Evolutionary conservation across 441 rosid genomes (phyloP).

Genomic region (Erodium trifolium): DNA sequence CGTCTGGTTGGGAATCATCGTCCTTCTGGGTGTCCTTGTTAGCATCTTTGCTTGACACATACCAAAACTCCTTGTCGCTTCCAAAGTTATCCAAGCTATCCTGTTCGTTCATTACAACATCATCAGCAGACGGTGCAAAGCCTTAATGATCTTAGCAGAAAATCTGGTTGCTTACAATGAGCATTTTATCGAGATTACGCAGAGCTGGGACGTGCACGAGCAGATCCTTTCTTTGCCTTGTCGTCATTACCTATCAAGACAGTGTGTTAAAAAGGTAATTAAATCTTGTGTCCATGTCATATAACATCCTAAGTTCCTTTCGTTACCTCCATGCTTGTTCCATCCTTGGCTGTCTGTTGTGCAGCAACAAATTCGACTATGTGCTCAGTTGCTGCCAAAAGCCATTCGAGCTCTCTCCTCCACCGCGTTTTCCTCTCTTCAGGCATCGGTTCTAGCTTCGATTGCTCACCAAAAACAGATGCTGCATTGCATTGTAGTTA

Average conservation of each 20-base stretch:
- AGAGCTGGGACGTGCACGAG: constrained; percentile 79
- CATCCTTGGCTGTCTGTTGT: constrained; percentile 63
- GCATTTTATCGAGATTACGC: constrained; percentile 73
- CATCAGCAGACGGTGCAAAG: background rate
- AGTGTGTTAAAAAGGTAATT: background rate
- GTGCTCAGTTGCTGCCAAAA: constrained; percentile 77
- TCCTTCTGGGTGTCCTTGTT: constrained; percentile 58
- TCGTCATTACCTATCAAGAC: constrained; percentile 44
- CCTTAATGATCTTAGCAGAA: background rate
- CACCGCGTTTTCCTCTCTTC: constrained; percentile 63
- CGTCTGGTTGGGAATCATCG: constrained; percentile 43
- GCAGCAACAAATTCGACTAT: constrained; percentile 80
- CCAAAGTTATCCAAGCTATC: constrained; percentile 71
- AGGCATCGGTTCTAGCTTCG: constrained; percentile 72
- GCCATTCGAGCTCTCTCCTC: constrained; percentile 80
- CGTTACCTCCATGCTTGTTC: constrained; percentile 71
- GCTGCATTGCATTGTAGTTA: constrained; percentile 28
- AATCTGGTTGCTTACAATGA: constrained; percentile 44
- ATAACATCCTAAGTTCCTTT: background rate
- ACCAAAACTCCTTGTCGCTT: constrained; percentile 47
- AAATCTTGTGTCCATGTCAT: background rate
- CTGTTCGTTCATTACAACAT: constrained; percentile 24
- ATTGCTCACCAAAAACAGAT: constrained; percentile 75
- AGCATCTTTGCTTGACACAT: constrained; percentile 36
- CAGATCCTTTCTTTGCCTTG: constrained; percentile 70